phyloP scores from a whole-genome alignment of 306 rosid genomes.

The Inga laurina region DNA sequence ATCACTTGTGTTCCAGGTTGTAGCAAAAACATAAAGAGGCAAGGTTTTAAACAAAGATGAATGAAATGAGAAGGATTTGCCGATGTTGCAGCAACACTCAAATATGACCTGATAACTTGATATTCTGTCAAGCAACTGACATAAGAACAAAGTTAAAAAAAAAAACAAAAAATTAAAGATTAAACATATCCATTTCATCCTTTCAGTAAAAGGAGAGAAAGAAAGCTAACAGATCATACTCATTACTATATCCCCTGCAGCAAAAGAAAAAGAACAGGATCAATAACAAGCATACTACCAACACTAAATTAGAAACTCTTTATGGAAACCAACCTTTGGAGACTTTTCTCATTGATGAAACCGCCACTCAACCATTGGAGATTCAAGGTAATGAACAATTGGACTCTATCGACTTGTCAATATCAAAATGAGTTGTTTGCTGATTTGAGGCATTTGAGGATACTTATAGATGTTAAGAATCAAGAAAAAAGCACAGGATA shows the following conservation, averaged over 20 bases:
- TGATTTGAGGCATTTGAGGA: not conserved
- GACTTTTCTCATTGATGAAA: conserved; percentile 18
- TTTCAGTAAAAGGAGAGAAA: conserved; percentile 39
- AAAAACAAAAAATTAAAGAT: conserved; percentile 18
- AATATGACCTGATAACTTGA: conserved; percentile 47
- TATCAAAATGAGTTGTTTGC: conserved; percentile 62
- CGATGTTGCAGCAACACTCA: conserved; percentile 91
- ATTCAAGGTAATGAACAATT: conserved; percentile 42
- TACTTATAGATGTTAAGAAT: not conserved
- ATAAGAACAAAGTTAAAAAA: not conserved
- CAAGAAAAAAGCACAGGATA: not conserved
- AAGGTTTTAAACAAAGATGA: conserved; percentile 46
- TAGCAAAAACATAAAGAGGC: conserved; percentile 11
- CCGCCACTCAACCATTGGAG: conserved; percentile 47
- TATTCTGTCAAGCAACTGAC: conserved; percentile 40
- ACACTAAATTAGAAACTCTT: conserved; percentile 41
- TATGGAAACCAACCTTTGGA: not conserved
- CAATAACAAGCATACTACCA: conserved; percentile 38
- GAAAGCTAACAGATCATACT: conserved; percentile 33
- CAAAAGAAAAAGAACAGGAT: conserved; percentile 32
- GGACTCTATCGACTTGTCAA: conserved; percentile 52
- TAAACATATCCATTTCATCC: conserved; percentile 35
- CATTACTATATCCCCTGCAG: conserved; percentile 20
- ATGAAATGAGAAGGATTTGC: conserved; percentile 89
- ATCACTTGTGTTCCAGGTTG: conserved; percentile 1